Conservation (phyloP, 192 early-diverging fungal species). For the Coemansia sp. region DNA sequence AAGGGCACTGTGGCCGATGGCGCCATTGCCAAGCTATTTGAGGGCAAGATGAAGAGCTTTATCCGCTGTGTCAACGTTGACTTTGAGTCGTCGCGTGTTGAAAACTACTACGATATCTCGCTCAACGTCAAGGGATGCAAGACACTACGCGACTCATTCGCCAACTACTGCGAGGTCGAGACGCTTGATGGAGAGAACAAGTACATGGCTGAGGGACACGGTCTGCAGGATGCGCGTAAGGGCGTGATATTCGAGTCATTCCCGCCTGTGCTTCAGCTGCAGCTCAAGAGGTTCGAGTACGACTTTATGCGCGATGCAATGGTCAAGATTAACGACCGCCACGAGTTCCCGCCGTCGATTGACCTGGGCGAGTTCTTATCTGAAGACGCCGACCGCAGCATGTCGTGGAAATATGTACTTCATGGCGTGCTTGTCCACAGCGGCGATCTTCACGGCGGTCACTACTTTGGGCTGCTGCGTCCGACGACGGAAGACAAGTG, state of each 20-base stretch:
- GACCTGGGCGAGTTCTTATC: conserved; percentile 82
- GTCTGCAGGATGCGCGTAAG: conserved; percentile 94
- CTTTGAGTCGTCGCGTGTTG: conserved; percentile 90
- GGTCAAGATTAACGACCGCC: conserved; percentile 98
- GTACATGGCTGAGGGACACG: conserved; percentile 91
- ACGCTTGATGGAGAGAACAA: conserved; percentile 95
- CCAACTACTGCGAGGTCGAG: conserved; percentile 86
- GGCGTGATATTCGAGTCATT: conserved; percentile 92
- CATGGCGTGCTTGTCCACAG: conserved; percentile 97
- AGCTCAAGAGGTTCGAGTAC: conserved; percentile 98
- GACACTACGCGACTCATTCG: conserved; percentile 84
- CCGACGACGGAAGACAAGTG: conserved; percentile 77
- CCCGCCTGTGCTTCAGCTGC: conserved; percentile 93
- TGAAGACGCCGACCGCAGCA: conserved; percentile 59
- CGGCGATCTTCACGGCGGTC: conserved; percentile 88
- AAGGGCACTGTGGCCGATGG: conserved; percentile 94
- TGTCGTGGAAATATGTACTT: conserved; percentile 73
- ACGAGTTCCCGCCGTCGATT: conserved; percentile 87
- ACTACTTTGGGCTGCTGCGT: conserved; percentile 90
- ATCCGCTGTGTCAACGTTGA: conserved; percentile 93
- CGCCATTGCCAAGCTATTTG: conserved; percentile 88
- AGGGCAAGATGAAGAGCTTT: conserved; percentile 96
- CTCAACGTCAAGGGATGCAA: conserved; percentile 95
- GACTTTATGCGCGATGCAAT: conserved; percentile 85
- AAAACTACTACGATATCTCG: conserved; percentile 97